Percentiles rank a stretch among this genome's conserved stretches.
phyloP scores from a whole-genome alignment of 495 filamentous ascomycete genomes.

The Aspergillus nanangensis region DNA sequence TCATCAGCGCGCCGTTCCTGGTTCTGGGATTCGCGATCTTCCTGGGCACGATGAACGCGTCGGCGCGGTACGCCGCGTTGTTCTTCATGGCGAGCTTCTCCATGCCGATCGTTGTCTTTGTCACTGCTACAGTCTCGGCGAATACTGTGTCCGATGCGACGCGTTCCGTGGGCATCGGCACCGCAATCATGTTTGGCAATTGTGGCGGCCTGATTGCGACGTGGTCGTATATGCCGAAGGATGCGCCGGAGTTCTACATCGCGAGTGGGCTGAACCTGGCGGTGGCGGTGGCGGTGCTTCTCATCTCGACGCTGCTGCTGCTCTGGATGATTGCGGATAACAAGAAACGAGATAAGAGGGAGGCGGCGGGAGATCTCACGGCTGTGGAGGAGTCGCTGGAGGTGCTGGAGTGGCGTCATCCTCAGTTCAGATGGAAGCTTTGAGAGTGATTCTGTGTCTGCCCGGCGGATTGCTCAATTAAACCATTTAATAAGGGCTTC shows the following conservation, averaged over 20 bases:
- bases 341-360: neutral
- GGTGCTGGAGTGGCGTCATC: constrained; percentile 4
- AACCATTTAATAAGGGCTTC: too few species aligned
- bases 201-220: constrained; percentile 6
- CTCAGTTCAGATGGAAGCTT: constrained; percentile 2
- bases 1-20: constrained; percentile 2
- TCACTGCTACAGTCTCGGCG: constrained; percentile 2
- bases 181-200: constrained; percentile 5
- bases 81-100: constrained; percentile 4
- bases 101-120: constrained; percentile 26
- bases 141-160: constrained; percentile 7
- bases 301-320: neutral
- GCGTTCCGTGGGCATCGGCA: constrained; percentile 3
- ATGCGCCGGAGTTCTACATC: constrained; percentile 4
- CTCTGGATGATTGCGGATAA: constrained; percentile 3
- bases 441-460: too few species aligned
- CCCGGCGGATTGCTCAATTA: too few species aligned
- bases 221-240: constrained; percentile 7
- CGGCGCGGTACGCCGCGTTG: constrained; percentile 2
- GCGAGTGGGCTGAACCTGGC: constrained; percentile 8
- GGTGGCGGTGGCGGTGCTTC: neutral
- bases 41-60: neutral
- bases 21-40: constrained; percentile 5
- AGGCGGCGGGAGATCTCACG: neutral
- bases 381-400: neutral